phyloP scores from a whole-genome alignment of 2,329 filamentous ascomycete genomes.

The Ophiostoma perfectum region DNA sequence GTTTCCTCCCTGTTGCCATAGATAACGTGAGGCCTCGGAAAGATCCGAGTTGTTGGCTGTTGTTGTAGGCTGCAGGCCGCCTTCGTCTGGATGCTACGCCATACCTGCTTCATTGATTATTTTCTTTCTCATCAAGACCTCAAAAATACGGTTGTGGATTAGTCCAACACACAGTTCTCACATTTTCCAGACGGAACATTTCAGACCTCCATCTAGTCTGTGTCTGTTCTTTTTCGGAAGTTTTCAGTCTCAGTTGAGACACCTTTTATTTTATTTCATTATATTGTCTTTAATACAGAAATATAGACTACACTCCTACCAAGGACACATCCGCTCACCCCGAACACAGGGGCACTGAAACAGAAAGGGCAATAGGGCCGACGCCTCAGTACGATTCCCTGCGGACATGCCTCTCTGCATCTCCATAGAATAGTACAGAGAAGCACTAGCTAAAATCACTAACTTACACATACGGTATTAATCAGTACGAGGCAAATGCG shows the following conservation, averaged over 20 bases:
- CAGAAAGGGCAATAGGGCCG: conserved; percentile 5
- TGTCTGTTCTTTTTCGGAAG: too few species aligned
- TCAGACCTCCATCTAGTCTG: too few species aligned
- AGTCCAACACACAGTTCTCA: too few species aligned
- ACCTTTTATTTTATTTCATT: too few species aligned
- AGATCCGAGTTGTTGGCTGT: conserved; percentile 2
- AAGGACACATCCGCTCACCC: background rate
- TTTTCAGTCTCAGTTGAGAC: too few species aligned
- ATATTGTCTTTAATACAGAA: too few species aligned
- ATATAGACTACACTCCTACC: background rate
- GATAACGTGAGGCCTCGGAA: background rate
- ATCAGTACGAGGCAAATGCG: background rate
- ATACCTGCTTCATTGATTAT: background rate
- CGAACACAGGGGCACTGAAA: conserved; percentile 1
- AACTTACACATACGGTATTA: background rate
- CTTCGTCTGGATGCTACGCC: background rate
- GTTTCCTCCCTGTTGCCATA: background rate
- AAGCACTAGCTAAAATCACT: background rate
- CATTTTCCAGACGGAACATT: too few species aligned
- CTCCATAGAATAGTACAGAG: background rate
- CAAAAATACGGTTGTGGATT: too few species aligned
- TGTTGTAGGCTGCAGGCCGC: too few species aligned
- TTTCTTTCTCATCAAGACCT: background rate
- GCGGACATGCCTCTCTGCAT: background rate
- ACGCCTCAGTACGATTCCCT: background rate